phyloP scores from a whole-genome alignment of 1,284 basidiomycete genomes.

The Meira miltonrushii region DNA sequence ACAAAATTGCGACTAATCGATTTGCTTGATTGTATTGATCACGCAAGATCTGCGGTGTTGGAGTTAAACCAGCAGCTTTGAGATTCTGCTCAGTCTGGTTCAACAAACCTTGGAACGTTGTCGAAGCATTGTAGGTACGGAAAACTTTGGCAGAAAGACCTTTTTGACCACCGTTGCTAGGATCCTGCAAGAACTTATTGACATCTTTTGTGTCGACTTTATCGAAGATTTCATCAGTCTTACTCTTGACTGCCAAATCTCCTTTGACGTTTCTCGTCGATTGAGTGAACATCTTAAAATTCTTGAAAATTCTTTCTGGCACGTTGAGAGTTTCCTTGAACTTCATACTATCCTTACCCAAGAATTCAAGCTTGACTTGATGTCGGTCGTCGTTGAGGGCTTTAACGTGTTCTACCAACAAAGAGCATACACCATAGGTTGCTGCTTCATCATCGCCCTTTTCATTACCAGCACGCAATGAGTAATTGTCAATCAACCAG shows the following conservation, averaged over 20 bases:
- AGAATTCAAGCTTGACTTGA: slow-evolving; percentile 47
- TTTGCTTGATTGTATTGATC: slow-evolving; percentile 52
- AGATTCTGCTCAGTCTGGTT: slow-evolving; percentile 50
- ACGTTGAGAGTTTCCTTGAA: slow-evolving; percentile 50
- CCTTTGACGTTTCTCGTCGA: slow-evolving; percentile 40
- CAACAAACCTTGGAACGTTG: slow-evolving; percentile 50
- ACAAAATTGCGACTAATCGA: slow-evolving; percentile 50
- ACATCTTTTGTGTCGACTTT: slow-evolving; percentile 35
- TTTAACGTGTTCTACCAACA: slow-evolving; percentile 49
- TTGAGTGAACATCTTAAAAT: slow-evolving; percentile 48
- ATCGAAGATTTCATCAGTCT: slow-evolving; percentile 81
- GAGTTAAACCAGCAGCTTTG: slow-evolving; percentile 19
- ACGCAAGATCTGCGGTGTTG: slow-evolving; percentile 41
- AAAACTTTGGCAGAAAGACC: slow-evolving; percentile 51
- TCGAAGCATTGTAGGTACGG: slow-evolving; percentile 52
- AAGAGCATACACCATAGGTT: slow-evolving; percentile 50
- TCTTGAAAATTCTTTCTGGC: slow-evolving; percentile 45
- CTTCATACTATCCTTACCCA: slow-evolving; percentile 52
- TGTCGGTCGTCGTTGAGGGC: slow-evolving; percentile 31
- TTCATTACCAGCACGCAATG: slow-evolving; percentile 51
- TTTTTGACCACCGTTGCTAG: slow-evolving; percentile 39
- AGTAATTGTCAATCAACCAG: slow-evolving; percentile 52
- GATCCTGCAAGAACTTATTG: slow-evolving; percentile 47
- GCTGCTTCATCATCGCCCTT: slow-evolving; percentile 52
- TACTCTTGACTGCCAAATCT: slow-evolving; percentile 78